Evolutionary conservation across 257 asterid species (phyloP).

Genomic region (Gentiana straminea): DNA sequence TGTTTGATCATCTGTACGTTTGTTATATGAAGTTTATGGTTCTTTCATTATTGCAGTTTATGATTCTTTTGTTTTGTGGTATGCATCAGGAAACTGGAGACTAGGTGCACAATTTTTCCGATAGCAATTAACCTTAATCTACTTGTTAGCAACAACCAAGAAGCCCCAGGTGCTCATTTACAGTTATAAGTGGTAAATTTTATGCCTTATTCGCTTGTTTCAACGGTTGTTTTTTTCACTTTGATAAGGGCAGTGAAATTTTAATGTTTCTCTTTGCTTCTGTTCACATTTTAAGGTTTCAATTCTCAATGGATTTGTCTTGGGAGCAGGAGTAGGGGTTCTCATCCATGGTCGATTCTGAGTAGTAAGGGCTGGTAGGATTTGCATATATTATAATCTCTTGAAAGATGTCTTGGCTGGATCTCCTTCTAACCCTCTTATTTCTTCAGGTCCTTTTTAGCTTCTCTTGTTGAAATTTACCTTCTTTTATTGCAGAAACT

Average conservation of each 20-base stretch:
- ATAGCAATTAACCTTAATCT: conserved; percentile 54
- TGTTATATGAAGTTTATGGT: too few relatives aligned
- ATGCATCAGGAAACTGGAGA: conserved; percentile 58
- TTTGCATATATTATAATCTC: conserved; percentile 72
- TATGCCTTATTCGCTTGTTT: too few relatives aligned
- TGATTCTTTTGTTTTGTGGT: background rate
- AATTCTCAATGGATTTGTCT: conserved; percentile 80
- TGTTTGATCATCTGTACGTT: too few relatives aligned
- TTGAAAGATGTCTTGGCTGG: conserved; percentile 91
- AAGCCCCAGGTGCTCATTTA: conserved; percentile 66
- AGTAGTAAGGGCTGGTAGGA: conserved; percentile 84
- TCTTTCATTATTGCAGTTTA: background rate
- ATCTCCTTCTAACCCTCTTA: conserved; percentile 72
- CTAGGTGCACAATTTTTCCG: conserved; percentile 52
- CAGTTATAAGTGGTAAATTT: background rate
- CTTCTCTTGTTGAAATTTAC: background rate
- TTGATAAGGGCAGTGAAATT: background rate
- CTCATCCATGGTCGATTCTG: conserved; percentile 87
- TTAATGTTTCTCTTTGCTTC: background rate
- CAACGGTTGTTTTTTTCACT: background rate
- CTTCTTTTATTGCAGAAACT: background rate
- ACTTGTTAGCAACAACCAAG: conserved; percentile 67
- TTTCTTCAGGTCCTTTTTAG: conserved; percentile 23
- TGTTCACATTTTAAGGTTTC: conserved; percentile 46
- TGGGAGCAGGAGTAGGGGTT: conserved; percentile 97